Evolutionary conservation across 2,329 filamentous ascomycete species (phyloP).

Genomic region (Ambrosiella xylebori): DNA sequence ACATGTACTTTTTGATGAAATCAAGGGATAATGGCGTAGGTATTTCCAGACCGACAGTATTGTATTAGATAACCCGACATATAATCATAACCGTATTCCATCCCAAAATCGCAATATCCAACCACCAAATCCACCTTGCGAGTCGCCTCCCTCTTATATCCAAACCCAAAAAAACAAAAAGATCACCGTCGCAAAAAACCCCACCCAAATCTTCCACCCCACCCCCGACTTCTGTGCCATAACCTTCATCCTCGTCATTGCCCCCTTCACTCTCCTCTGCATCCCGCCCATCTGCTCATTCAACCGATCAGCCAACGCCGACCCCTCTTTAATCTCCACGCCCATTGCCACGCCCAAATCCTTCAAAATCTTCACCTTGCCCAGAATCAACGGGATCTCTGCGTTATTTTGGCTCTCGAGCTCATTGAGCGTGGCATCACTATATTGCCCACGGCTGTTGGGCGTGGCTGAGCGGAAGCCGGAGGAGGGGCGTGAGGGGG

Average conservation of each 20-base stretch:
- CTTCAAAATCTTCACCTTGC: conserved; percentile 79
- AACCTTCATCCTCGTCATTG: conserved; percentile 90
- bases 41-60: too few relatives aligned
- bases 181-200: conserved; percentile 70
- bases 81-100: too few relatives aligned
- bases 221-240: conserved; percentile 95
- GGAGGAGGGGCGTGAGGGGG: conserved; percentile 13
- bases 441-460: conserved; percentile 75
- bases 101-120: too few relatives aligned
- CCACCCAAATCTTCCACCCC: conserved; percentile 85
- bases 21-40: neutral
- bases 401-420: conserved; percentile 90
- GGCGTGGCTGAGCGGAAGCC: conserved; percentile 50
- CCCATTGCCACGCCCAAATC: conserved; percentile 79
- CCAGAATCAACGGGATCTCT: conserved; percentile 76
- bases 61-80: too few relatives aligned
- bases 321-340: conserved; percentile 83
- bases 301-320: conserved; percentile 81
- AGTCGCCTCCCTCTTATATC: conserved; percentile 32
- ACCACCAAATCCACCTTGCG: neutral
- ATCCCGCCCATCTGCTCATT: conserved; percentile 87
- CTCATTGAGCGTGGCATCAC: conserved; percentile 76
- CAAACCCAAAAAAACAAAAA: conserved; percentile 84
- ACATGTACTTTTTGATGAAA: neutral
- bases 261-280: conserved; percentile 61